Evolutionary conservation across 2,329 filamentous ascomycete genomes (phyloP).

Genomic region (Diaporthe nobilis): DNA sequence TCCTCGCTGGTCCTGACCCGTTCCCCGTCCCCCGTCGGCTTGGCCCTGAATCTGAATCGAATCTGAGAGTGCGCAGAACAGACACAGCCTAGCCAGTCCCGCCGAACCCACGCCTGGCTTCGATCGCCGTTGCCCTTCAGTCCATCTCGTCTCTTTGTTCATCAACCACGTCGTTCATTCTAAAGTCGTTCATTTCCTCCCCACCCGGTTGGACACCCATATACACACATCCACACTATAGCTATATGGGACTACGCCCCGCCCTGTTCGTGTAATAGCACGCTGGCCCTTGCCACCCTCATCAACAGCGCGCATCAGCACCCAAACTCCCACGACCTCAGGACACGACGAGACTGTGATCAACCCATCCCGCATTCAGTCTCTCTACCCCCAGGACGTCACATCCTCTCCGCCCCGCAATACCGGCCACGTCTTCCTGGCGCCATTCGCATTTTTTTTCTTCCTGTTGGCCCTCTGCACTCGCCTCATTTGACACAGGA

Average conservation of each 20-base stretch:
- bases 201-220: constrained; percentile 9
- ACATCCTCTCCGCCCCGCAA: constrained; percentile 29
- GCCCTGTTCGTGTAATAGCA: constrained; percentile 25
- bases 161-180: constrained; percentile 37
- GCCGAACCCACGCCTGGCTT: constrained; percentile 35
- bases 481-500: neutral
- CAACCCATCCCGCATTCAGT: constrained; percentile 20
- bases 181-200: constrained; percentile 37
- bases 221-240: neutral
- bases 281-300: constrained; percentile 27
- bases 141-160: constrained; percentile 28
- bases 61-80: constrained; percentile 26
- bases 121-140: constrained; percentile 31
- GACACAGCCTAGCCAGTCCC: constrained; percentile 32
- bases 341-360: neutral
- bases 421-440: constrained; percentile 26
- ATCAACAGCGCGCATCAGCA: neutral
- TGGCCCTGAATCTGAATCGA: constrained; percentile 35
- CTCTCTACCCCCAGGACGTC: constrained; percentile 5
- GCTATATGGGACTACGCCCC: constrained; percentile 28
- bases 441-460: neutral
- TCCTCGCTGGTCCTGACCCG: constrained; percentile 31
- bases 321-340: neutral
- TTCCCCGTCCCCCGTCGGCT: constrained; percentile 32
- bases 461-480: neutral